A percentile compares a stretch with the other conserved stretches of the same genome.
Conservation (phyloP, 2,329 filamentous ascomycete species). For the Cordyceps cateniannulata region DNA sequence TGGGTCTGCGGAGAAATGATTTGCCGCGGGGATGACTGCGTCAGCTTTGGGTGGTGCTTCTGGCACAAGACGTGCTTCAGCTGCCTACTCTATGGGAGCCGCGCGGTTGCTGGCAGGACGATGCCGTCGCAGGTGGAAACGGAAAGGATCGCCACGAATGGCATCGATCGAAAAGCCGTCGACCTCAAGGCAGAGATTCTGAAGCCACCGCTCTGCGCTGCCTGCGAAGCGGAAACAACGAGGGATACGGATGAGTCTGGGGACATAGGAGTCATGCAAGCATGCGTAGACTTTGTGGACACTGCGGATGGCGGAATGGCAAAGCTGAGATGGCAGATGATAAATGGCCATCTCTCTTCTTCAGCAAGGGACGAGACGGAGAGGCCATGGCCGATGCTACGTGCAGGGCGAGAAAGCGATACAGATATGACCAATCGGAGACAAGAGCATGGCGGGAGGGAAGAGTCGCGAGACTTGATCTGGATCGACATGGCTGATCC, state of each 20-base stretch:
- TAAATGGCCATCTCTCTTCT: neutral
- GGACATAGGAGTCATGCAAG: constrained; percentile 27
- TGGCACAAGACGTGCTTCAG: constrained; percentile 53
- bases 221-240: constrained; percentile 38
- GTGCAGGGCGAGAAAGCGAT: neutral
- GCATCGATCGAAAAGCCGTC: too few relatives aligned
- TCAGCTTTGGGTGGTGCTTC: constrained; percentile 55
- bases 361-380: neutral
- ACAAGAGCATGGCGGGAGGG: constrained; percentile 16
- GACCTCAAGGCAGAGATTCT: constrained; percentile 31
- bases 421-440: constrained; percentile 1
- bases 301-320: constrained; percentile 40
- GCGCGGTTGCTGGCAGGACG: constrained; percentile 19
- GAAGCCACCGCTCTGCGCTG: constrained; percentile 42
- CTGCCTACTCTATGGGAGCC: constrained; percentile 45
- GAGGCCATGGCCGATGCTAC: neutral
- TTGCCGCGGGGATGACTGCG: constrained; percentile 45
- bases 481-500: constrained; percentile 47
- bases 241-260: constrained; percentile 23
- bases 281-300: constrained; percentile 37
- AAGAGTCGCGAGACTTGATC: constrained; percentile 24
- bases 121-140: neutral
- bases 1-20: constrained; percentile 53
- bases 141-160: too few relatives aligned
- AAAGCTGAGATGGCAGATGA: constrained; percentile 34